Evolutionary conservation across 2,329 filamentous ascomycete species (phyloP).

Genomic region (Ophiostoma perfectum): DNA sequence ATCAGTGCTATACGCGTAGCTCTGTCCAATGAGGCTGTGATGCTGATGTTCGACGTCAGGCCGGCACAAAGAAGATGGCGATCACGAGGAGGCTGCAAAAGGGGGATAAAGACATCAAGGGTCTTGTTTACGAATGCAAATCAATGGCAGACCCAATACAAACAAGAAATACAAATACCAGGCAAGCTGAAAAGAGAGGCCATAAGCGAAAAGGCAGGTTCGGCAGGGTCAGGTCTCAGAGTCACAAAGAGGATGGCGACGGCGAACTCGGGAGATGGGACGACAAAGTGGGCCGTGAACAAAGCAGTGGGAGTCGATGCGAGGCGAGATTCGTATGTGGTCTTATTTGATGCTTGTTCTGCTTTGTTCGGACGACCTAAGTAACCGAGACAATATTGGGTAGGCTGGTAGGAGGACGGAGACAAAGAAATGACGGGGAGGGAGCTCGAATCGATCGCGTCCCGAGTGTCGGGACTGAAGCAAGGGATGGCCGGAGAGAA

Average conservation of each 20-base stretch:
- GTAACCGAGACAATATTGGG: background rate
- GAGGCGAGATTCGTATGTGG: background rate
- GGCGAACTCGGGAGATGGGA: slow-evolving; percentile 7
- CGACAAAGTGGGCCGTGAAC: background rate
- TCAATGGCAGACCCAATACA: background rate
- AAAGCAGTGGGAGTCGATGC: slow-evolving; percentile 2
- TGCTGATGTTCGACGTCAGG: background rate
- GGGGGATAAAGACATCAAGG: background rate
- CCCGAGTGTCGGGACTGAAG: slow-evolving; percentile 11
- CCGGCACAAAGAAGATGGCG: background rate
- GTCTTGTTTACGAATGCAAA: background rate
- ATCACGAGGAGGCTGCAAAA: background rate
- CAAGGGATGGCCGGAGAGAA: slow-evolving; percentile 7
- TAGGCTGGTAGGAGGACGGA: background rate
- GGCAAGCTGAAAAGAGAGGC: background rate
- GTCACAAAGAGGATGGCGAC: slow-evolving; percentile 1
- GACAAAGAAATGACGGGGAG: background rate
- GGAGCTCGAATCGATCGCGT: background rate
- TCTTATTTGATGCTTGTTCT: background rate
- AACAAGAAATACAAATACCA: background rate
- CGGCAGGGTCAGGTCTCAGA: slow-evolving; percentile 1
- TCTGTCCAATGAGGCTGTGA: slow-evolving; percentile 1
- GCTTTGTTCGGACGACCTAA: background rate
- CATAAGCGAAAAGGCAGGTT: background rate
- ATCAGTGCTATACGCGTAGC: background rate